These are phyloP conservation scores for Knoxia roxburghii DNA, from an alignment of 257 asterid species.

Conservation along the genomic window DNA sequence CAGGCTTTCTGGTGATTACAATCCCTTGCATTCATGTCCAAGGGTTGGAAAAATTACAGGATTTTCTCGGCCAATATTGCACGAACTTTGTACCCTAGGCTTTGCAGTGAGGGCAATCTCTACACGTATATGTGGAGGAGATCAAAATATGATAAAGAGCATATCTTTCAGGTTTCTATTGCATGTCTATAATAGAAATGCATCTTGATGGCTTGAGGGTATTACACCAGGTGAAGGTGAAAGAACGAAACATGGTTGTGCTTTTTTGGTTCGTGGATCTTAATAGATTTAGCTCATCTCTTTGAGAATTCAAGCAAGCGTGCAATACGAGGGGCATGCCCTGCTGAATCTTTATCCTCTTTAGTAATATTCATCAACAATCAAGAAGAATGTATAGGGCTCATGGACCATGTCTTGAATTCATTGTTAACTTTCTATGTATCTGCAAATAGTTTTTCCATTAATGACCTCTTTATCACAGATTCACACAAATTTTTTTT, in stretches of 20 bases:
- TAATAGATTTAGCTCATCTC: constrained; percentile 48
- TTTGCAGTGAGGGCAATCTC: constrained; percentile 79
- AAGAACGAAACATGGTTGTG: constrained; percentile 73
- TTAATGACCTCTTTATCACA: no score
- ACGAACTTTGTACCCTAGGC: constrained; percentile 93
- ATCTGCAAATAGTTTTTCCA: no score
- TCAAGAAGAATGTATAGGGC: no score
- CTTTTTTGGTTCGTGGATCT: constrained; percentile 77
- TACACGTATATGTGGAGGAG: constrained; percentile 67
- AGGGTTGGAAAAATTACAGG: constrained; percentile 72
- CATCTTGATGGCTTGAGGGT: constrained; percentile 88
- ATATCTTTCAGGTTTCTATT: constrained; percentile 71
- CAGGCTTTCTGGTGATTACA: constrained; percentile 97
- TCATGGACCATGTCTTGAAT: no score
- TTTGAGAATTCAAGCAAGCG: no score
- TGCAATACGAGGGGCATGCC: no score
- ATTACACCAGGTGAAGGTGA: constrained; percentile 77
- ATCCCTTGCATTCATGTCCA: constrained; percentile 97
- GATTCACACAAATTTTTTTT: no score
- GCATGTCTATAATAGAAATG: constrained; percentile 93
- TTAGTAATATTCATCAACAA: no score
- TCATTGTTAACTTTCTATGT: no score
- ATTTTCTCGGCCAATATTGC: constrained; percentile 89
- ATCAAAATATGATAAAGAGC: constrained; percentile 62
- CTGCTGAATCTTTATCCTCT: no score